Conservation (phyloP, 2,329 filamentous ascomycete species). For the Clonostachys chloroleuca region DNA sequence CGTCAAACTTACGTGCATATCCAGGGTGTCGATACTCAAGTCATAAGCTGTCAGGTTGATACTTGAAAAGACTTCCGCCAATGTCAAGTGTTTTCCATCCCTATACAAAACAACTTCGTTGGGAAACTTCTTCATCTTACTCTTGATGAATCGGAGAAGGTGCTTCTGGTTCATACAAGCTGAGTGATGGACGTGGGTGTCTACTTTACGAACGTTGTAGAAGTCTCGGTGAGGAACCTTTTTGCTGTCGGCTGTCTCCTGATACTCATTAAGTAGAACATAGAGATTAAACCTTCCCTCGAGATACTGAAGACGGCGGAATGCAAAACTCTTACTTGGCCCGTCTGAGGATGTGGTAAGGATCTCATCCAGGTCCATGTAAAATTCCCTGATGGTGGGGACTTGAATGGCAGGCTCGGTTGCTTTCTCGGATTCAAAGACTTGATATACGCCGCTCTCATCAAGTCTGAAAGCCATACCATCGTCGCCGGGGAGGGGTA, state of each 20-base stretch:
- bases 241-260: conserved; percentile 97
- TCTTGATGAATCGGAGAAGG: conserved; percentile 96
- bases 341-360: conserved; percentile 90
- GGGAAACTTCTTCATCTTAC: conserved; percentile 98
- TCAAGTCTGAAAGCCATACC: conserved; percentile 77
- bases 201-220: conserved; percentile 97
- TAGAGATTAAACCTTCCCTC: conserved; percentile 98
- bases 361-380: conserved; percentile 87
- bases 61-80: conserved; percentile 92
- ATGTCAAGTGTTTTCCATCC: conserved; percentile 86
- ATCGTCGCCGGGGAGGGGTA: conserved; percentile 67
- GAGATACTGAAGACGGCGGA: conserved; percentile 87
- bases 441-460: conserved; percentile 83
- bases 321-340: conserved; percentile 95
- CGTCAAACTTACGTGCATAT: conserved; percentile 79
- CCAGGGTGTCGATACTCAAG: conserved; percentile 93
- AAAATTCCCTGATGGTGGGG: conserved; percentile 92
- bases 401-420: conserved; percentile 71
- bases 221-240: conserved; percentile 97
- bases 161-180: conserved; percentile 99
- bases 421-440: conserved; percentile 68
- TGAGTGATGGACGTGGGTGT: conserved; percentile 98
- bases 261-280: conserved; percentile 88
- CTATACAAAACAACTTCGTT: conserved; percentile 90
- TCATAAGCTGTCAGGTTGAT: conserved; percentile 98